These are phyloP conservation scores for Cenchrus purpureus DNA, from an alignment of 176 grass and related monocot species.

Conservation along the genomic window DNA sequence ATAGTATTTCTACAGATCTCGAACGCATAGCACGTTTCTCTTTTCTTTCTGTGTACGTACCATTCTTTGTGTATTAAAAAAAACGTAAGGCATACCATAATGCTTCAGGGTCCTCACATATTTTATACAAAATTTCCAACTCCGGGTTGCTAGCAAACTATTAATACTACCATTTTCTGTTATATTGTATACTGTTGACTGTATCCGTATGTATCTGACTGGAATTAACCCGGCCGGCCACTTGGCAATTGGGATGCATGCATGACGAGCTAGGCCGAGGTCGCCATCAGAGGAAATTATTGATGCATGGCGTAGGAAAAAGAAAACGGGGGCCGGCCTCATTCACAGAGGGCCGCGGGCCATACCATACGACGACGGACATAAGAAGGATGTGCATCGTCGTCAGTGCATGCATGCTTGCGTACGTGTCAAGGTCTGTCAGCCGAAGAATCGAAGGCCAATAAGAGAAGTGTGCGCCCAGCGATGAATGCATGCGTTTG, in stretches of 20 bases:
- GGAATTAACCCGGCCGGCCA: neutral
- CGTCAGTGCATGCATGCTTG: neutral
- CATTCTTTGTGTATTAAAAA: too few species aligned
- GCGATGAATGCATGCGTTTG: neutral
- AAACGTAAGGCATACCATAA: too few species aligned
- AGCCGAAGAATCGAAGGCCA: too few species aligned
- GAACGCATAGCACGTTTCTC: too few species aligned
- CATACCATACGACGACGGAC: neutral
- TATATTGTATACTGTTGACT: neutral
- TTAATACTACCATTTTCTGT: neutral
- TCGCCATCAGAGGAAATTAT: constrained; percentile 37
- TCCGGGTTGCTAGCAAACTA: neutral
- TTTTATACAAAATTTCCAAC: neutral
- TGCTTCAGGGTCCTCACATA: neutral
- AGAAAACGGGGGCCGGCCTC: neutral
- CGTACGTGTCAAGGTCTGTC: neutral
- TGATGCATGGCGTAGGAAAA: constrained; percentile 29
- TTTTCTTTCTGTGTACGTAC: too few species aligned
- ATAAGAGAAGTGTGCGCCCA: neutral
- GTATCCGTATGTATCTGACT: neutral
- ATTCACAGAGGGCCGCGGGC: neutral
- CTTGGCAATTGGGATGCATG: constrained; percentile 18
- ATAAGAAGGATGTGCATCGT: neutral
- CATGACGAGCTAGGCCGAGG: constrained; percentile 4
- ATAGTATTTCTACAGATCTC: too few species aligned